Evolutionary conservation across 495 filamentous ascomycete species (phyloP).

Genomic region (Amorphotheca resinae): DNA sequence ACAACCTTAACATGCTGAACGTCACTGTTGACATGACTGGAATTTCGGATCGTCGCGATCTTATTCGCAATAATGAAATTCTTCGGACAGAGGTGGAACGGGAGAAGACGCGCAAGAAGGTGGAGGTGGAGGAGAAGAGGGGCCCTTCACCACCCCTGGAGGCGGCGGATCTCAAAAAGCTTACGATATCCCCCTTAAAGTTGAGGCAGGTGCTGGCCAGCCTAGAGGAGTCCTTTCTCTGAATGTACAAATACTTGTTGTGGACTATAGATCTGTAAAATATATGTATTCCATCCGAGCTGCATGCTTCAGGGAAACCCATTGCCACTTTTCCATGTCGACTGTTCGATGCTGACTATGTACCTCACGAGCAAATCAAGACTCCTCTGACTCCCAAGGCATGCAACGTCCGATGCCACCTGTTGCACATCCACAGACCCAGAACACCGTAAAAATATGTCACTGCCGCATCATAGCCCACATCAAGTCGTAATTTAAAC

Average conservation of each 20-base stretch:
- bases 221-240: not conserved
- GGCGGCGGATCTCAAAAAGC: not conserved
- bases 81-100: not conserved
- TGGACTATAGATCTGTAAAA: too few species aligned
- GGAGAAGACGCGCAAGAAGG: not conserved
- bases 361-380: too few species aligned
- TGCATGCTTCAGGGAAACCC: not conserved
- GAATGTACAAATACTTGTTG: not conserved
- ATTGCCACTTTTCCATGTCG: too few species aligned
- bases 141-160: not conserved
- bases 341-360: too few species aligned
- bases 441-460: too few species aligned
- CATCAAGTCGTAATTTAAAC: not conserved
- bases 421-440: too few species aligned
- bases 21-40: conserved; percentile 16
- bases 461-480: not conserved
- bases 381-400: too few species aligned
- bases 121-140: not conserved
- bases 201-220: not conserved
- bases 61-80: not conserved
- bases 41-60: conserved; percentile 2
- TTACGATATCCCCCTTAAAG: not conserved
- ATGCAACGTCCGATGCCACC: too few species aligned
- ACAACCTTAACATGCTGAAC: conserved; percentile 24
- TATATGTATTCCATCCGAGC: not conserved